phyloP scores from a whole-genome alignment of 768 basidiomycete species.

The Boletus rufocinnamomeus region DNA sequence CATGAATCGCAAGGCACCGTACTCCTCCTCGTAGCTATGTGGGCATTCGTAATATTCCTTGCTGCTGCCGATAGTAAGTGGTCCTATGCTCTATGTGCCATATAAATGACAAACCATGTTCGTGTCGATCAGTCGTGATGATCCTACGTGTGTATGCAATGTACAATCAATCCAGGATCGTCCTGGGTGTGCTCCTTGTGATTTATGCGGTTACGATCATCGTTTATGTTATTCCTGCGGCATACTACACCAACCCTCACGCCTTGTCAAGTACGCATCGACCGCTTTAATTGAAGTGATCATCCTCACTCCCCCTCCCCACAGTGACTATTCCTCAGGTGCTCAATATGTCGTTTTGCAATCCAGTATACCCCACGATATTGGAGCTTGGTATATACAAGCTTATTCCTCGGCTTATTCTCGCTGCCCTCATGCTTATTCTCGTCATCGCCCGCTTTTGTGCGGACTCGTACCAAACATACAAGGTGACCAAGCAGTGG shows the following conservation, averaged over 20 bases:
- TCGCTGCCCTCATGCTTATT: slow-evolving; percentile 14
- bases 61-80: slow-evolving; percentile 24
- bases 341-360: slow-evolving; percentile 21
- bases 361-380: not conserved
- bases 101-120: not conserved
- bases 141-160: no score
- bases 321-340: slow-evolving; percentile 14
- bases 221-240: not conserved
- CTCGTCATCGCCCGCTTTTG: slow-evolving; percentile 6
- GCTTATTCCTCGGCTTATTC: no score
- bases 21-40: not conserved
- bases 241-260: slow-evolving; percentile 6
- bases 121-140: slow-evolving; percentile 21
- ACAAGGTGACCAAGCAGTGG: no score
- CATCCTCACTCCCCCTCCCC: not conserved
- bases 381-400: slow-evolving; percentile 8
- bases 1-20: slow-evolving; percentile 11
- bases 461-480: slow-evolving; percentile 11
- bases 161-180: no score
- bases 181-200: no score
- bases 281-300: not conserved
- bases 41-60: slow-evolving; percentile 16
- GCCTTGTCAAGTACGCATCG: no score
- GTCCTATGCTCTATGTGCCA: not conserved
- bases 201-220: slow-evolving; percentile 2